Evolutionary conservation across 305 asterid genomes (phyloP), one percentile per base, ranked within the genome.

Genomic region (Fraxinus angustifolia): DNA sequence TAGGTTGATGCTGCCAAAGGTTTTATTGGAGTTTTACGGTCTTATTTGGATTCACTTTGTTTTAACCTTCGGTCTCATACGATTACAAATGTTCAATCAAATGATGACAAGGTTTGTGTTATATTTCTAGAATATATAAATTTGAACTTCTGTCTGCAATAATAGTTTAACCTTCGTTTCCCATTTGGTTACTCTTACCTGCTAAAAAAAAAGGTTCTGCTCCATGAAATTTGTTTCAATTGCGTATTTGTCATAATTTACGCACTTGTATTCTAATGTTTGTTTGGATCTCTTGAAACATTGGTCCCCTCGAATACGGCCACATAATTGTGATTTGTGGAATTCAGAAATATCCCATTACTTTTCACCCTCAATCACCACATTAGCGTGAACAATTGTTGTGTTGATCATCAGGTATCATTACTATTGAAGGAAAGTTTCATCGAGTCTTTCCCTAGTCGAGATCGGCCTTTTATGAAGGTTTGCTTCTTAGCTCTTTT

Each of bases 381-480:
- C 42, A 16, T 70, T 67, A 67, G 21, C 75, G 34, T 73, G 21
- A 71, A 73, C 19, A 68, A 11, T 6, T 83, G 68, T 35, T 70
- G 60, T 40, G 76, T 75, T 80, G 38, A 75, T 75, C 74, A 48
- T 73, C 87, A 96, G 99, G 99, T 96, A 56, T 96, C 99, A 1
- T 87, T 96, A 92, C 91, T 96, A 80, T 82, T 96, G 83, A 96
- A 93, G 88, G 99, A 96, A 88, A 96, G 99, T 83, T 96, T 96
- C 90, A 92, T 96, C 3, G 99, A 96, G 89, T 94, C 98, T 16
- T 96, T 92, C 84, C 96, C 97, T 23, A 86, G 89, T 40, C 94
- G 97, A 50, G 92, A 94, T 71, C 98, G 98, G 16, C 93, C 98
- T 77, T 96, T 96, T 88, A 94, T 96, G 97, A 96, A 96, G 99